Conservation (phyloP, 2,329 filamentous ascomycete genomes). For the Rutstroemia sp. region DNA sequence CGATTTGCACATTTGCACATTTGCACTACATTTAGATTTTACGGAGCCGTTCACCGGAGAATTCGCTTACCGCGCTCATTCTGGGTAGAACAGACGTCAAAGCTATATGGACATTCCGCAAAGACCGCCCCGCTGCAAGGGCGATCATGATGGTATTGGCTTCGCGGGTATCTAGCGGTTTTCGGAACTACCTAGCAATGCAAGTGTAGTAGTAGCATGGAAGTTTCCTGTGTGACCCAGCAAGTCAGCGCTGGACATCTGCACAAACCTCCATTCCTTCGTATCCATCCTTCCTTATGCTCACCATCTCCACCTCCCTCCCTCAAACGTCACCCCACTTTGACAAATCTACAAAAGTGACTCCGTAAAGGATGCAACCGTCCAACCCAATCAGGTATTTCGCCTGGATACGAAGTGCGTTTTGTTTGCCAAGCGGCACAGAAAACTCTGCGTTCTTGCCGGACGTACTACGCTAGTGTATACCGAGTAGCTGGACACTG, state of each 20-base stretch:
- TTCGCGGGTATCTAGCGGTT: not conserved
- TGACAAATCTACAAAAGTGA: not conserved
- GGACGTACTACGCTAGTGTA: not conserved
- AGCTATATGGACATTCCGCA: not conserved
- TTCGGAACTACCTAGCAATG: not conserved
- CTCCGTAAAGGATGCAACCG: not conserved
- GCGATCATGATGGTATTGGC: conserved; percentile 1
- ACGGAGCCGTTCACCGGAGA: no score
- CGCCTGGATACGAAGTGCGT: not conserved
- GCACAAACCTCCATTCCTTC: not conserved
- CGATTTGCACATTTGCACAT: no score
- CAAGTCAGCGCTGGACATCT: not conserved
- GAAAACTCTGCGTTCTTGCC: not conserved
- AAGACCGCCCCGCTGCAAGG: not conserved
- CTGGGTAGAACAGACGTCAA: not conserved
- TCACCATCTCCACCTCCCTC: not conserved
- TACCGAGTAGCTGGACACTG: not conserved
- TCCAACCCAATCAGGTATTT: not conserved
- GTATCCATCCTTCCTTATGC: conserved; percentile 6
- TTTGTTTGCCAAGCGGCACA: not conserved
- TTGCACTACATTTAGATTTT: no score
- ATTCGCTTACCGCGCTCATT: not conserved
- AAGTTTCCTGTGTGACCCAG: not conserved
- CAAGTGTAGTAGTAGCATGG: not conserved
- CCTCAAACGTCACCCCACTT: not conserved